Evolutionary conservation across 176 grass and related monocot species (phyloP).

Genomic region (Oryza australiensis): DNA sequence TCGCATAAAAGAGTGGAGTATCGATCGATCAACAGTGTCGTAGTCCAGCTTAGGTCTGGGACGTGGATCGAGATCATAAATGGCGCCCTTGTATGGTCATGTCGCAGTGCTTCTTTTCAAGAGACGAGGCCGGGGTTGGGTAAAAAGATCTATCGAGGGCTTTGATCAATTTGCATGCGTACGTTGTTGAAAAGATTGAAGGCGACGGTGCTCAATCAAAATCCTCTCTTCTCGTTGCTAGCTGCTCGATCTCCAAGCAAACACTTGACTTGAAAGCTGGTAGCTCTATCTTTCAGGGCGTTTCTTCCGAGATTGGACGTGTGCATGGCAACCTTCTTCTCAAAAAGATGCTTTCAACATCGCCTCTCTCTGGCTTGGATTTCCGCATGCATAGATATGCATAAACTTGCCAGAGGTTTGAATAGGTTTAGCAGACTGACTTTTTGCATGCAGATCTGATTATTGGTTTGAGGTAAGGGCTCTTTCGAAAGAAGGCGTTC

Average conservation of each 20-base stretch:
- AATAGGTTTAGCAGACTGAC: not conserved
- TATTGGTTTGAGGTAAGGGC: not conserved
- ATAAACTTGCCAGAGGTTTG: not conserved
- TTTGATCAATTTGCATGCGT: conserved; percentile 42
- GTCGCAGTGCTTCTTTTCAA: conserved; percentile 24
- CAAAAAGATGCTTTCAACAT: conserved; percentile 20
- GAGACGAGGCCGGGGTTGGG: not conserved
- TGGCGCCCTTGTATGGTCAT: conserved; percentile 39
- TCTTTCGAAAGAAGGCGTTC: too few relatives aligned
- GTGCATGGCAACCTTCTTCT: conserved; percentile 45
- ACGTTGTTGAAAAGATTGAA: conserved; percentile 53
- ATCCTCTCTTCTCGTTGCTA: not conserved
- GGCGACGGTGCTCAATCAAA: conserved; percentile 15
- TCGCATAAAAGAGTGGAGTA: not conserved
- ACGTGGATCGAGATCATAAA: conserved; percentile 28
- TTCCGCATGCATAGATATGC: conserved; percentile 32
- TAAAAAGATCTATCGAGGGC: not conserved
- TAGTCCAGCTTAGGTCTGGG: conserved; percentile 7
- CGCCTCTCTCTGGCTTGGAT: conserved; percentile 19
- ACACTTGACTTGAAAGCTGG: not conserved
- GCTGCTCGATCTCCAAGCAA: conserved; percentile 19
- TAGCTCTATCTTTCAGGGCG: conserved; percentile 28
- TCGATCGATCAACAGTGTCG: not conserved
- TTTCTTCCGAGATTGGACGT: conserved; percentile 68
- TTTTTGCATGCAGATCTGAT: not conserved